Evolutionary conservation across 345 rosid species (phyloP).

Genomic region (Mallotus nudiflorus): DNA sequence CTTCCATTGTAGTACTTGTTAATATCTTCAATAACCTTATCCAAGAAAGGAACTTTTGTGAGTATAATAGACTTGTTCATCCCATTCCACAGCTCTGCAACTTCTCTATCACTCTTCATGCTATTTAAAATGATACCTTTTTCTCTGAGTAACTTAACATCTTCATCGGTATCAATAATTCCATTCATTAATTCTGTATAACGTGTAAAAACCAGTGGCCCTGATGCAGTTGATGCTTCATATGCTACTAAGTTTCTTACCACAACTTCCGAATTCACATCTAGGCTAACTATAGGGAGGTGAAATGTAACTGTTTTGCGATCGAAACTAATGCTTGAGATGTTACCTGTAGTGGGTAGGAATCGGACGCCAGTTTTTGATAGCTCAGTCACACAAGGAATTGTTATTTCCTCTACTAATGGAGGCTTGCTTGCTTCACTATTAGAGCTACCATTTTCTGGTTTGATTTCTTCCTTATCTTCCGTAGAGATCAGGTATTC

Average conservation of each 20-base stretch:
- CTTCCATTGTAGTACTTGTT: conserved; percentile 53
- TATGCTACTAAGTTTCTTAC: conserved; percentile 75
- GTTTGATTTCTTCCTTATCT: conserved; percentile 23
- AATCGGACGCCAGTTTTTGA: conserved; percentile 47
- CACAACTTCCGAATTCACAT: conserved; percentile 56
- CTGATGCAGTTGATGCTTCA: conserved; percentile 59
- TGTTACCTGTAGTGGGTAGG: conserved; percentile 39
- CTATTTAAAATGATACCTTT: conserved; percentile 57
- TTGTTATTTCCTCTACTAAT: conserved; percentile 62
- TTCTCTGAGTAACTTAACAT: conserved; percentile 66
- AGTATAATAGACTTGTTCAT: conserved; percentile 67
- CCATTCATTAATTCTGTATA: conserved; percentile 82
- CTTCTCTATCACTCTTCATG: conserved; percentile 70
- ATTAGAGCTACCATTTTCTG: conserved; percentile 13
- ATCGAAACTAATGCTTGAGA: conserved; percentile 47
- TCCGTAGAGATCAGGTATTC: conserved; percentile 1
- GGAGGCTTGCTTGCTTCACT: conserved; percentile 41
- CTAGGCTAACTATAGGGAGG: conserved; percentile 62
- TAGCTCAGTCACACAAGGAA: conserved; percentile 67
- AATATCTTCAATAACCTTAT: conserved; percentile 73
- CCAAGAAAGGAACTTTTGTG: conserved; percentile 62
- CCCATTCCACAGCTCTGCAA: conserved; percentile 75
- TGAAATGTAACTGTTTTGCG: conserved; percentile 32
- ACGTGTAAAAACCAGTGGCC: conserved; percentile 66
- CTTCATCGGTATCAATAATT: conserved; percentile 65